A percentile compares a stretch with the other conserved stretches of the same genome.
phyloP scores from a whole-genome alignment of 129 eudicot species.

The Smallanthus sonchifolius region DNA sequence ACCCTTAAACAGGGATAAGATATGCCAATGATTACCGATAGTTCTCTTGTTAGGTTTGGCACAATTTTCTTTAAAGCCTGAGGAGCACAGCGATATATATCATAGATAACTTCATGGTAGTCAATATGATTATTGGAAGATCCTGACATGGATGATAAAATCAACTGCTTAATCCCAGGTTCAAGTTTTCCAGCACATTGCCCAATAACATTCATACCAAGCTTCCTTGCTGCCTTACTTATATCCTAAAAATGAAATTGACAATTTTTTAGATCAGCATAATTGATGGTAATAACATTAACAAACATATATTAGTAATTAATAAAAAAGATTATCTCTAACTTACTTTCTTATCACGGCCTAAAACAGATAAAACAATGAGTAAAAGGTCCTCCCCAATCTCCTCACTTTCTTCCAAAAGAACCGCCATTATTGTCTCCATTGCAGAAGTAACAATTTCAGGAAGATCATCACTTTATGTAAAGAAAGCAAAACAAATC shows the following conservation, averaged over 20 bases:
- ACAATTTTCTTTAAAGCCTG: slow-evolving; percentile 66
- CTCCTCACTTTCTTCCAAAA: slow-evolving; percentile 96
- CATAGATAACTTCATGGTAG: slow-evolving; percentile 73
- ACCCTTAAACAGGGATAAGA: slow-evolving; percentile 3
- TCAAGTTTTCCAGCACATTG: slow-evolving; percentile 76
- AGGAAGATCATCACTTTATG: slow-evolving; percentile 75
- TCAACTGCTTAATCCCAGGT: slow-evolving; percentile 70
- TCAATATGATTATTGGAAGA: slow-evolving; percentile 55
- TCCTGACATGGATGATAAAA: slow-evolving; percentile 77
- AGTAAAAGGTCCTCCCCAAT: slow-evolving; percentile 66
- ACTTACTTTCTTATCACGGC: slow-evolving; percentile 66
- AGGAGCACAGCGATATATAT: slow-evolving; percentile 84
- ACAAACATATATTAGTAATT: not conserved
- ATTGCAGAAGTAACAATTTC: slow-evolving; percentile 62
- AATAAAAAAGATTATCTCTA: not conserved
- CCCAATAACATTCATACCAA: slow-evolving; percentile 79
- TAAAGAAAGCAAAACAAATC: slow-evolving; percentile 3
- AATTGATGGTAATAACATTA: slow-evolving; percentile 10
- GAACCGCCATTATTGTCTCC: slow-evolving; percentile 87
- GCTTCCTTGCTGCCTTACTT: slow-evolving; percentile 61
- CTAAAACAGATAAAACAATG: slow-evolving; percentile 60
- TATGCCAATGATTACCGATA: slow-evolving; percentile 52
- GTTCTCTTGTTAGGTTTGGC: slow-evolving; percentile 76
- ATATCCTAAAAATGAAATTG: slow-evolving; percentile 48
- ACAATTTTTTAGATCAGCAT: slow-evolving; percentile 3